Conservation (phyloP, 352 stramenopile genomes). For the Phytophthora cryptogea region DNA sequence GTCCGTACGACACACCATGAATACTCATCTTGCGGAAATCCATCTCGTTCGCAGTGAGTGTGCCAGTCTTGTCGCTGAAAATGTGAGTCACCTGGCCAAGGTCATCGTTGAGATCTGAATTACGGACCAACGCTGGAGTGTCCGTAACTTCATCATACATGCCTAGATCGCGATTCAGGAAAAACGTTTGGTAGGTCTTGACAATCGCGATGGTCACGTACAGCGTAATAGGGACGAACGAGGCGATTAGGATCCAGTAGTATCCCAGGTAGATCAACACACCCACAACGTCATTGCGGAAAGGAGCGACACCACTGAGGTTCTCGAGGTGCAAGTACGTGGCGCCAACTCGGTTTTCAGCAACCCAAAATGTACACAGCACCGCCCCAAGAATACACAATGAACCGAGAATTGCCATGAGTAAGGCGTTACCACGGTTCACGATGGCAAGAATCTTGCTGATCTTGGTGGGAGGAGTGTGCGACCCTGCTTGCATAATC, state of each 20-base stretch:
- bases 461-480: constrained; percentile 68
- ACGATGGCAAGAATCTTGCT: constrained; percentile 88
- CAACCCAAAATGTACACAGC: constrained; percentile 74
- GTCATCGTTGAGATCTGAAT: constrained; percentile 87
- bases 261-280: constrained; percentile 83
- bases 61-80: constrained; percentile 89
- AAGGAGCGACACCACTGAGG: constrained; percentile 62
- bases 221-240: constrained; percentile 88
- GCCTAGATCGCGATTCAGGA: constrained; percentile 83
- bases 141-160: constrained; percentile 87
- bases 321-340: constrained; percentile 78
- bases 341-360: constrained; percentile 51
- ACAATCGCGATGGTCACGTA: constrained; percentile 90
- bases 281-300: constrained; percentile 72
- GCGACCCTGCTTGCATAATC: constrained; percentile 85
- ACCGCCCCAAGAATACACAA: constrained; percentile 78
- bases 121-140: constrained; percentile 80
- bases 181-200: constrained; percentile 87
- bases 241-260: constrained; percentile 90
- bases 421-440: constrained; percentile 73
- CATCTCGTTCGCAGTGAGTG: constrained; percentile 88
- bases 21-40: constrained; percentile 90
- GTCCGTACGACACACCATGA: constrained; percentile 80
- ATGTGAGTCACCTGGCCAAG: constrained; percentile 89
- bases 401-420: constrained; percentile 72